phyloP scores from a whole-genome alignment of 1,284 basidiomycete genomes.

The Naganishia albida region DNA sequence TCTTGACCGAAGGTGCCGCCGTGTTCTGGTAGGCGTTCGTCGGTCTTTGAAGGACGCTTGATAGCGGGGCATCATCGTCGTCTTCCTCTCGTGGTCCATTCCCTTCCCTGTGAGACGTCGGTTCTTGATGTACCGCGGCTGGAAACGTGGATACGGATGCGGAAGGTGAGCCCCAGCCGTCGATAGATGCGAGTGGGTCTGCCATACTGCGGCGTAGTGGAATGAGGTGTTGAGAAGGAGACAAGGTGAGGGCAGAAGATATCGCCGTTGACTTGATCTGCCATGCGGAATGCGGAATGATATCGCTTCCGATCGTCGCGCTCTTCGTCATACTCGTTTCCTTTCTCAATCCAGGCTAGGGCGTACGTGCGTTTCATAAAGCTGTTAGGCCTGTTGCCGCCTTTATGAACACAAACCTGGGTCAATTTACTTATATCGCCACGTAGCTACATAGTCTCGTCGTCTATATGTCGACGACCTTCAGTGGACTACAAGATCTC shows the following conservation, averaged over 20 bases:
- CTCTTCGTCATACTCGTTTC: too few relatives aligned
- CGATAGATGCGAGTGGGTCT: slow-evolving; percentile 26
- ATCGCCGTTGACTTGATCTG: too few relatives aligned
- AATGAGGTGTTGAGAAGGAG: background rate
- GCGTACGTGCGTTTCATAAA: too few relatives aligned
- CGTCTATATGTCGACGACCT: too few relatives aligned
- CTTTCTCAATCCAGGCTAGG: too few relatives aligned
- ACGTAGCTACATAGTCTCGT: too few relatives aligned
- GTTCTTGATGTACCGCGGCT: background rate
- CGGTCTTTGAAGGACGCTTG: background rate
- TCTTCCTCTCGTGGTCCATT: background rate
- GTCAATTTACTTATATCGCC: too few relatives aligned
- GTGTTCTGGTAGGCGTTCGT: background rate
- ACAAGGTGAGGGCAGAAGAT: background rate
- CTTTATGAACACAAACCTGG: too few relatives aligned
- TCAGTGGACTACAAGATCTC: slow-evolving; percentile 4
- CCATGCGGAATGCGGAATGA: too few relatives aligned
- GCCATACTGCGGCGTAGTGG: slow-evolving; percentile 4
- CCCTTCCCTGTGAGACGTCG: background rate
- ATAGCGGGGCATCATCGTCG: slow-evolving; percentile 22
- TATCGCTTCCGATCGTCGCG: too few relatives aligned
- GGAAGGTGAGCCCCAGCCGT: slow-evolving; percentile 25
- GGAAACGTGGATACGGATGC: slow-evolving; percentile 20
- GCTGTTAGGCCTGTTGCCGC: too few relatives aligned
- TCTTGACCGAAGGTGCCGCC: background rate